Evolutionary conservation across 1,284 basidiomycete genomes (phyloP), one percentile per base, ranked within the genome.

Genomic region (Cutaneotrichosporon daszewskae): DNA sequence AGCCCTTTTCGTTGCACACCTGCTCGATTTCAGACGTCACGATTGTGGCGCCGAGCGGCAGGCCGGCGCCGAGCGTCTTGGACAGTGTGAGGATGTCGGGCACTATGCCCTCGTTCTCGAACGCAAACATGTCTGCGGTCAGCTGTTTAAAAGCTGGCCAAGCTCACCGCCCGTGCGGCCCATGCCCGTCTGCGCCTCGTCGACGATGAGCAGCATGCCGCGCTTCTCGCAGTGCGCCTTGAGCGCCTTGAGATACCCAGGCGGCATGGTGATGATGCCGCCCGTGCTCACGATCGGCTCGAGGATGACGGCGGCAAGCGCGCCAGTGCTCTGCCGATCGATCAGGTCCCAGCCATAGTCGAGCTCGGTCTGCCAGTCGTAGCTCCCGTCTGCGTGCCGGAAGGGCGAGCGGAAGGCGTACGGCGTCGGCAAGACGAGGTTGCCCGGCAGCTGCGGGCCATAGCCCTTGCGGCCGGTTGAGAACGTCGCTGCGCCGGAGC

Each of bases 11-110:
- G 34, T 40, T 26, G 14, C 43, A 39, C 8, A 40, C 41, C 19
- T 34, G 20, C 39, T 58, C 58, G 1, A 76, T 81, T 41, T 87
- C 80, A 3, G 76, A 76, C 18, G 84, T 82, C 0, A 85, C 85
- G 29, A 83, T 76, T 2, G 80, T 86, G 14, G 88, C 88, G 0
- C 86, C 87, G 57, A 95, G 74, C 0, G 91, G 90, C 75, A 92
- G 90, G 6, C 90, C 90, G 63, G 92, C 92, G 26, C 89, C 91
- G 17, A 96, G 75, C 14, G 91, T 91, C 80, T 95, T 95, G 18
- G 90, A 90, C 43, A 88, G 81, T 22, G 83, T 72, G 70, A 94
- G 72, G 46, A 95, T 83, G 64, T 95, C 89, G 3, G 89, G 89
- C 29, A 77, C 74, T 32, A 94, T 84, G 3, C 81, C 80, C 44